These are phyloP conservation scores for Chlamydomonas schloesseri DNA, from an alignment of 139 green algal species.

Conservation along the genomic window DNA sequence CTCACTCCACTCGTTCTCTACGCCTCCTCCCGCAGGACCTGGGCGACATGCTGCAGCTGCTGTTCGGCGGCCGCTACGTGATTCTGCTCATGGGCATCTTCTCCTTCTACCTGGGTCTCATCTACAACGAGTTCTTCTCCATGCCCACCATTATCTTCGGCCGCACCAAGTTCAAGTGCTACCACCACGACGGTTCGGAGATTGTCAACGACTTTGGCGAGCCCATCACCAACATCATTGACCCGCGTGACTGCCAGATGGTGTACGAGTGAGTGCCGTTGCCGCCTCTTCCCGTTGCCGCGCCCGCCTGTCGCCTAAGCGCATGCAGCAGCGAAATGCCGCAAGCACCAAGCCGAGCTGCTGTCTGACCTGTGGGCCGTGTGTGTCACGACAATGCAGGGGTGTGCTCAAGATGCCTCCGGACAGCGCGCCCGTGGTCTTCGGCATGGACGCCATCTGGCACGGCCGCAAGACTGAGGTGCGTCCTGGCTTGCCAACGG, in stretches of 20 bases:
- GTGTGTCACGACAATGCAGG: background rate
- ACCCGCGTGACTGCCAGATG: constrained; percentile 18
- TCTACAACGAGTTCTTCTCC: constrained; percentile 99
- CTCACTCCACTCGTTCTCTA: too few species aligned
- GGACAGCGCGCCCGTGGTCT: constrained; percentile 68
- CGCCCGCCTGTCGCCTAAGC: too few species aligned
- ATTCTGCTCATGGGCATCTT: constrained; percentile 97
- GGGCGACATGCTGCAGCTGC: constrained; percentile 44
- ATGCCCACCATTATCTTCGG: constrained; percentile 94
- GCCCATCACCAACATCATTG: constrained; percentile 10
- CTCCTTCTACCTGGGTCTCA: constrained; percentile 92
- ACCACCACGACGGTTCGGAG: background rate
- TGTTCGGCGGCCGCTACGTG: constrained; percentile 77
- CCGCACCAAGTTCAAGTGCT: constrained; percentile 38
- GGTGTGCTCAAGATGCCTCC: background rate
- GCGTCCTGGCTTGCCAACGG: too few species aligned
- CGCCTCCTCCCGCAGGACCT: background rate
- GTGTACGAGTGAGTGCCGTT: constrained; percentile 1
- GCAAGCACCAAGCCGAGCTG: too few species aligned
- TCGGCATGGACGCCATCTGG: constrained; percentile 96
- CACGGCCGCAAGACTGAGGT: constrained; percentile 93
- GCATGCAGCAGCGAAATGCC: too few species aligned
- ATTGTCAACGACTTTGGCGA: background rate
- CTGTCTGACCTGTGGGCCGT: too few species aligned
- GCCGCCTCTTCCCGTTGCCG: too few species aligned